Percentiles rank a stretch among this genome's conserved stretches.
Conservation (phyloP, 2,329 filamentous ascomycete species). For the Talaromyces sp. region DNA sequence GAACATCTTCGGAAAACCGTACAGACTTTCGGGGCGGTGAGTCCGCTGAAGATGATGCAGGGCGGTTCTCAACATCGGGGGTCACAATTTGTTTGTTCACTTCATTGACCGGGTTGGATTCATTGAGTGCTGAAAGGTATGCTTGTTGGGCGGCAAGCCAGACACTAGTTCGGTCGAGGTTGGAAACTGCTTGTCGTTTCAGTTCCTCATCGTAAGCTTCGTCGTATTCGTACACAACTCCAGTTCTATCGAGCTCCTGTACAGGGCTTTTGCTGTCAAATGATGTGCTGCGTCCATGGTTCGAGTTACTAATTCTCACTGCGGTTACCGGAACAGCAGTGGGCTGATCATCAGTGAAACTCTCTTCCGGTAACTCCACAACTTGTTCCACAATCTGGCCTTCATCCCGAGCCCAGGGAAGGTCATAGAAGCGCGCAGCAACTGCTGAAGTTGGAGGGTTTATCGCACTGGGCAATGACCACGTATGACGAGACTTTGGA, state of each 20-base stretch:
- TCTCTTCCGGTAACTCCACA: constrained; percentile 51
- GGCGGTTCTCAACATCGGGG: constrained; percentile 14
- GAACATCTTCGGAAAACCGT: constrained; percentile 26
- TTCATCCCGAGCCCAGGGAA: constrained; percentile 62
- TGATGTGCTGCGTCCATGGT: constrained; percentile 5
- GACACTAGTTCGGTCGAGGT: constrained; percentile 75
- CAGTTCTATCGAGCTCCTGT: constrained; percentile 55
- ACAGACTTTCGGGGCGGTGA: constrained; percentile 23
- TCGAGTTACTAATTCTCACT: constrained; percentile 40
- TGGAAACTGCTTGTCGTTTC: constrained; percentile 62
- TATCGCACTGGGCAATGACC: constrained; percentile 59
- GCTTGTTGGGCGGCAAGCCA: constrained; percentile 81
- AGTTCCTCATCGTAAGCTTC: constrained; percentile 70
- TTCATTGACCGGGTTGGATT: constrained; percentile 50
- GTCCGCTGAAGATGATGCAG: constrained; percentile 17
- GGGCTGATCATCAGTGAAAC: constrained; percentile 24
- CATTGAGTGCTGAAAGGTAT: constrained; percentile 63
- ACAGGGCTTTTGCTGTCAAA: constrained; percentile 29
- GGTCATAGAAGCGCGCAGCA: constrained; percentile 86
- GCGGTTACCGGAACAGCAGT: constrained; percentile 34
- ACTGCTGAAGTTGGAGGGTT: constrained; percentile 75
- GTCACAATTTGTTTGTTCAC: constrained; percentile 23
- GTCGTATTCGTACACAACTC: constrained; percentile 67
- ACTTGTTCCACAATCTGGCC: constrained; percentile 60
- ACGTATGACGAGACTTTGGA: constrained; percentile 70